Evolutionary conservation across 1,284 basidiomycete genomes (phyloP).

Genomic region (Ganoderma leucocontextum): DNA sequence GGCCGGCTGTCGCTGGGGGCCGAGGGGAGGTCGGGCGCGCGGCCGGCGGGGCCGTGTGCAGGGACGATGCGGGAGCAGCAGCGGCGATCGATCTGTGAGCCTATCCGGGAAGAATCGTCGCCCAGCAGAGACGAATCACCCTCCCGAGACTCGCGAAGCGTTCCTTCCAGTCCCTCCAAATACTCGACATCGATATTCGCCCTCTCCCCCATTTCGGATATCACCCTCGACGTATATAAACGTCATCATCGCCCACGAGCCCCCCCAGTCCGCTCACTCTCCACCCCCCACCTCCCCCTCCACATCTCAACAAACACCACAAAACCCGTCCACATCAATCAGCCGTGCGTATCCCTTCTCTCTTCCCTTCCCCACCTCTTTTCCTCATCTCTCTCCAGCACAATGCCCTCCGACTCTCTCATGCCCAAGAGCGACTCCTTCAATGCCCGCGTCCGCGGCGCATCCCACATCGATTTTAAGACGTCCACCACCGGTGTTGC

Average conservation of each 20-base stretch:
- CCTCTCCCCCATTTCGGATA: slow-evolving; percentile 38
- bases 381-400: slow-evolving; percentile 37
- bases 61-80: slow-evolving; percentile 19
- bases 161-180: slow-evolving; percentile 23
- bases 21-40: slow-evolving; percentile 18
- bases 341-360: slow-evolving; percentile 42
- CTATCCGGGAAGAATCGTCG: slow-evolving; percentile 56
- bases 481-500: slow-evolving; percentile 98
- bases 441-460: slow-evolving; percentile 72
- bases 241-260: slow-evolving; percentile 67
- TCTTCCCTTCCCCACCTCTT: slow-evolving; percentile 15
- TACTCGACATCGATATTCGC: slow-evolving; percentile 29
- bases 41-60: slow-evolving; percentile 8
- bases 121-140: slow-evolving; percentile 28
- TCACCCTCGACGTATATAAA: slow-evolving; percentile 45
- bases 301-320: slow-evolving; percentile 74
- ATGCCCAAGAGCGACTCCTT: slow-evolving; percentile 69
- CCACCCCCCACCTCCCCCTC: slow-evolving; percentile 60
- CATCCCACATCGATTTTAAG: slow-evolving; percentile 90
- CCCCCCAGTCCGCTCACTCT: slow-evolving; percentile 52
- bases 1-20: slow-evolving; percentile 36
- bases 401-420: slow-evolving; percentile 59
- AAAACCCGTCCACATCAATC: slow-evolving; percentile 64
- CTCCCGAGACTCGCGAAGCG: slow-evolving; percentile 24
- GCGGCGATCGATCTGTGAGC: slow-evolving; percentile 54